These are phyloP conservation scores for Mycena belliarum DNA, from an alignment of 768 basidiomycete species.

Conservation along the genomic window DNA sequence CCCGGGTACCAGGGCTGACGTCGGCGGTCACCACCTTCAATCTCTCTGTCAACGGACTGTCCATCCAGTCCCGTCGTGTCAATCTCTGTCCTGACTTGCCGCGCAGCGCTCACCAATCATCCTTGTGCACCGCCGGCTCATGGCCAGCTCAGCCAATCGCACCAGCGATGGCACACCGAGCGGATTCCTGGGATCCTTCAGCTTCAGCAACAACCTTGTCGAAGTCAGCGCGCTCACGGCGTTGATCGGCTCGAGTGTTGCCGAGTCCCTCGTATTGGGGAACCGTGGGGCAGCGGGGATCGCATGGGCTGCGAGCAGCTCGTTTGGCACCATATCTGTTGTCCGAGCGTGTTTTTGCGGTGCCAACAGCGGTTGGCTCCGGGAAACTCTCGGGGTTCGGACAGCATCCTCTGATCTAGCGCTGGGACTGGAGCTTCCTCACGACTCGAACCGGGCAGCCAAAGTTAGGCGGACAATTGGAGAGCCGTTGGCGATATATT, in stretches of 20 bases:
- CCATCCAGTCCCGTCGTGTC: too few species aligned
- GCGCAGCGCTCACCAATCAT: too few species aligned
- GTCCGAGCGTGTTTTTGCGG: constrained; percentile 28
- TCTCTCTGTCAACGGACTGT: too few species aligned
- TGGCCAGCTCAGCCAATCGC: background rate
- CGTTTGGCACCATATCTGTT: constrained; percentile 29
- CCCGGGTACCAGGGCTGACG: too few species aligned
- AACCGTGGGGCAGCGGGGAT: constrained; percentile 30
- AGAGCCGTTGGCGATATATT: constrained; percentile 17
- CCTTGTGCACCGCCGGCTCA: too few species aligned
- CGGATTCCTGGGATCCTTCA: background rate
- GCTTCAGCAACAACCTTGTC: constrained; percentile 11
- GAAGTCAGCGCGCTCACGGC: constrained; percentile 27
- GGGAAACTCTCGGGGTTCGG: constrained; percentile 30
- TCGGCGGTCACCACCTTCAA: too few species aligned
- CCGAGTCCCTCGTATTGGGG: constrained; percentile 28
- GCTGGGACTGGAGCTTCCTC: constrained; percentile 26
- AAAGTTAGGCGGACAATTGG: constrained; percentile 13
- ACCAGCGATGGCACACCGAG: background rate
- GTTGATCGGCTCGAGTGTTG: constrained; percentile 28
- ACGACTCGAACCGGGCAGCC: constrained; percentile 7
- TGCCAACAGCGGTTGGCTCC: constrained; percentile 29
- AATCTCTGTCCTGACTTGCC: too few species aligned
- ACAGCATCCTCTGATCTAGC: constrained; percentile 24
- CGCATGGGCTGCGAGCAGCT: constrained; percentile 32